phyloP scores from a whole-genome alignment of 257 asterid species.

The Fraxinus anomala region DNA sequence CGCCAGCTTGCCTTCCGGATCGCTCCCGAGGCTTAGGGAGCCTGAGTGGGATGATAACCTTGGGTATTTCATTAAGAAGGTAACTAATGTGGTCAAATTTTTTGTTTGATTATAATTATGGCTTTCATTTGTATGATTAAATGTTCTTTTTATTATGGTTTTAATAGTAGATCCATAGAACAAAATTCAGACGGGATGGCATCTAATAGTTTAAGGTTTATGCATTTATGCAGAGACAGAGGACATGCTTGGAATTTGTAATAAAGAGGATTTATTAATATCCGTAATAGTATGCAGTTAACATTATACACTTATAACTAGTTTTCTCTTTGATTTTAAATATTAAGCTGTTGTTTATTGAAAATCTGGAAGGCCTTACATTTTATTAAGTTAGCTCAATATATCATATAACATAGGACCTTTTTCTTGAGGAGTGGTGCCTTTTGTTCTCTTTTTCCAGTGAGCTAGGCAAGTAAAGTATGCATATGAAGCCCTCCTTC shows the following conservation, averaged over 20 bases:
- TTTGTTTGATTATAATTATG: conserved; percentile 12
- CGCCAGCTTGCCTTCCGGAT: conserved; percentile 25
- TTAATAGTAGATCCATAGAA: neutral
- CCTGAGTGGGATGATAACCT: conserved; percentile 51
- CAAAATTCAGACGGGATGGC: neutral
- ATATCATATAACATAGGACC: conserved; percentile 14
- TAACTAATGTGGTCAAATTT: conserved; percentile 22
- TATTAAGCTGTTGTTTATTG: neutral
- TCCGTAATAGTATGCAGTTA: neutral
- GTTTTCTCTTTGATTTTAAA: neutral
- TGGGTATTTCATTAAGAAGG: conserved; percentile 69
- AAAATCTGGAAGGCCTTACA: conserved; percentile 1
- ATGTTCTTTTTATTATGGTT: conserved; percentile 6
- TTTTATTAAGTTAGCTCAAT: conserved; percentile 3
- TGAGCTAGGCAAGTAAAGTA: conserved; percentile 7
- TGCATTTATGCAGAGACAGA: neutral
- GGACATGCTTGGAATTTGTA: conserved; percentile 12
- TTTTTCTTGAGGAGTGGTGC: conserved; percentile 19
- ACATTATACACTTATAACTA: conserved; percentile 20
- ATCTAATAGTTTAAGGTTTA: neutral
- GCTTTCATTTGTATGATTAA: neutral
- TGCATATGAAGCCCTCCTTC: neutral
- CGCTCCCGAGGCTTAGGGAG: conserved; percentile 38
- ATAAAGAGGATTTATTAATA: neutral
- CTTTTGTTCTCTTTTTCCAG: conserved; percentile 15